Base-by-base conservation (phyloP, 75 land plant genomes). In the Picea sitchensis region DNA sequence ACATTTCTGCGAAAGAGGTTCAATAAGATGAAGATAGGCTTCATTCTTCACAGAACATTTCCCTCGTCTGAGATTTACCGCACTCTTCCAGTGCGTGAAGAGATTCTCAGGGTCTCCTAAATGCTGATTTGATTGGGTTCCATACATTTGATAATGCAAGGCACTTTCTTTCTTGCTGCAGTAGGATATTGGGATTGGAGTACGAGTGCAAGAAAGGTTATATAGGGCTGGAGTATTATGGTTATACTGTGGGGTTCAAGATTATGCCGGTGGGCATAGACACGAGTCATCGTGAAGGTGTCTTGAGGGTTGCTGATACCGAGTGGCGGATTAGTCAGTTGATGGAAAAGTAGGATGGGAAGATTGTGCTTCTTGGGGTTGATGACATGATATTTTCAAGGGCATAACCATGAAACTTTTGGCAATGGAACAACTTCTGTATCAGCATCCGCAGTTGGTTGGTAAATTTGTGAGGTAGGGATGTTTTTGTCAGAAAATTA, bases 51-150 rank as follows among this genome's bases (percentile, higher is more conserved):
- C 79, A 92, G 93, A 65, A 94, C 96, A 4, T 95, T 95, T 73
- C 98, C 98, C 23, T 92, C 95, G 3, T 95, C 98, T 0, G 98
- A 95, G 82, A 95, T 95, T 68, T 95, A 92, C 71, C 80, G 87
- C 15, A 91, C 95, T 56, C 76, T 94, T 57, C 91, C 95, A 14
- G 86, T 91, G n/a, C 82, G 93, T 59, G 92, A 91, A 20, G 95
- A 94, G 77, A 83, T 94, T 67, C 76, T 94, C 54, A 79, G 88
- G 51, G 89, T 11, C 67, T 94, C 32, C 79, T 94, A 38, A 94
- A 92, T 75, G 82, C 87, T 54, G 97, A 94, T 85, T 61, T 94
- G 9, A 88, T 94, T 68, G 97, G 95, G 30, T 94, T 93, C 62
- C 96, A 93, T 59, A 93, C 95, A 51, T 93, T 89, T 80, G 94